Base-by-base conservation (phyloP, 108 stramenopile genomes). In the Craspedostauros australis region DNA sequence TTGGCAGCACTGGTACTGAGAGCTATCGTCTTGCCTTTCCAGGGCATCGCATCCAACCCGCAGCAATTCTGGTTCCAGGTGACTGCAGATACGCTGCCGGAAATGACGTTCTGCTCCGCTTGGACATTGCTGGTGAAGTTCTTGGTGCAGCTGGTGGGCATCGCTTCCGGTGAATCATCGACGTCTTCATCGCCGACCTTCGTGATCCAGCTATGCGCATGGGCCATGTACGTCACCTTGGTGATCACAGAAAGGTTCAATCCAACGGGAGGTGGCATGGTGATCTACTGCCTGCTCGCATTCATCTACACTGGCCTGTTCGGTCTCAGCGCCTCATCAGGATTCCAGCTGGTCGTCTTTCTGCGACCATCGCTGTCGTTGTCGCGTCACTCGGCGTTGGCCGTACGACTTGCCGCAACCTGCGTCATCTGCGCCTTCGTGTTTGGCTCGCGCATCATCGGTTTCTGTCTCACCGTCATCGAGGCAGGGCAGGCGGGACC, bases 81-180 rank as follows among this genome's bases (percentile, higher is more conserved):
- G n/a, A 42, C 69, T 40, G 71, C 72, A 0, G 71, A 69, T 50
- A 78, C 77, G 1, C 50, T 78, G 7, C 77, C 77, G 1, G 67
- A 72, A 27, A 78, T 78, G 71, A 42, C 72, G 0, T 78, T 67
- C 69, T 66, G 67, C 0, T 57, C 66, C 16, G 77, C 77, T 1
- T 78, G 77, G 77, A 68, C 68, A 4, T 42, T 72, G 42, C 26
- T 78, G 39, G 77, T 78, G 1, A 68, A 39, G 5, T 78, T 78
- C 46, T 78, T 78, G 65, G 71, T 72, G 7, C 77, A 73, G 46
- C 30, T 78, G 28, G 77, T 78, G 2, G 77, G 71, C 7, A 54
- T 66, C 16, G 77, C 71, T 3, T 41, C 53, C 18, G 77, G 77
- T 0, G 46, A 54, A 2, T 52, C 33, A 25, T 44, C 63, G 20